Base-by-base conservation (phyloP, 768 basidiomycete genomes). In the Kwoniella pini region DNA sequence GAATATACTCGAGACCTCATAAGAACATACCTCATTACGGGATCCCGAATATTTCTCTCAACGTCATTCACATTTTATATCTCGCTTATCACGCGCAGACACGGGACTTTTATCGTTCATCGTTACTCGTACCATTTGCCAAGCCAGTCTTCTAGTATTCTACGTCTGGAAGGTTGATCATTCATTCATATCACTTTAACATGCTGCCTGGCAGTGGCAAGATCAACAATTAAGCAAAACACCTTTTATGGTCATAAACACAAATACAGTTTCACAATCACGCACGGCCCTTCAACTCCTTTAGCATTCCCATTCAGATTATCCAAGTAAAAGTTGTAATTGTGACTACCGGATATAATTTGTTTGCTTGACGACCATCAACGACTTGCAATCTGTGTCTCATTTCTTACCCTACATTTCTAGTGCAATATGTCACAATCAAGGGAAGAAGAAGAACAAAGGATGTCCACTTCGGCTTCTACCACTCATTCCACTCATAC, bases 361-460 rank as follows among this genome's bases (percentile, higher is more conserved):
- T 49, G 9, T 13, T 49, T 27, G 24, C 13, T 49, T 49, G 24
- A 49, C 46, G 21, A 26, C 24, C 46, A 26, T 49, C 24, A 27
- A 4, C 7, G 4, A 5, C 46, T 6, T 49, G 11, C 24, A 26
- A 19, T 31, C 9, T 21, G 7, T n/a, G 11, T 49, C 33, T 26
- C 24, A 49, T 7, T 26, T 15, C 19, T 9, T 36, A 36, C 33
- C 33, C 33, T 15, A 36, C 33, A 36, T 36, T 36, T 36, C 33
- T 7, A 42, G 9, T 6, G 40, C 19, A 54, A 10, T 7, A 43
- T 30, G 19, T 38, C 38, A 24, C 21, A 19, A 42, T 27, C 45
- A 53, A 28, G 39, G 42, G 39, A 39, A 42, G 11, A 17, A 17
- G 28, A 38, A 24, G 60, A 56, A 62, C 60, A 62, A 62, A 62